Evolutionary conservation across 345 rosid species (phyloP).

Genomic region (Rhizophora mangle): DNA sequence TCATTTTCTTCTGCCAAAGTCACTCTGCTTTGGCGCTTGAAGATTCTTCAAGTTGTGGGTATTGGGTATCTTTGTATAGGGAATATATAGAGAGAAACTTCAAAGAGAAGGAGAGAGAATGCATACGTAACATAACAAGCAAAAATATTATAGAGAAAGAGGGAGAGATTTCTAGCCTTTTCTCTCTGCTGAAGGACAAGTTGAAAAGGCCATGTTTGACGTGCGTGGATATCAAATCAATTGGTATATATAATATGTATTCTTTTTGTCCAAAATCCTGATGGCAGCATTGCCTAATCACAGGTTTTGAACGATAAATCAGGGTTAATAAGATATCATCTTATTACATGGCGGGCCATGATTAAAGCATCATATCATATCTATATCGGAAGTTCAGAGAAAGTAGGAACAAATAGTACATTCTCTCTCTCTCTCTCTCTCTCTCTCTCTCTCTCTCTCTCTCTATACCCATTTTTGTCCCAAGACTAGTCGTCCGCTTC

Average conservation of each 20-base stretch:
- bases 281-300: no score
- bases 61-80: slow-evolving; percentile 23
- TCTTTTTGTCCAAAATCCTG: no score
- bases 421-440: no score
- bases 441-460: no score
- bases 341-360: no score
- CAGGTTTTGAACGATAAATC: no score
- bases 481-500: no score
- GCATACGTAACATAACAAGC: background rate
- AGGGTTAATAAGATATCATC: no score
- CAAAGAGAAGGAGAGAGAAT: slow-evolving; percentile 27
- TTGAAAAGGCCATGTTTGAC: slow-evolving; percentile 35
- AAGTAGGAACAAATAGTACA: no score
- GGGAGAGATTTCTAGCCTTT: slow-evolving; percentile 28
- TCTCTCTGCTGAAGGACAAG: slow-evolving; percentile 32
- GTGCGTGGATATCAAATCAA: slow-evolving; percentile 34
- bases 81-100: slow-evolving; percentile 22
- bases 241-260: background rate
- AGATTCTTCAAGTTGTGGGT: slow-evolving; percentile 49
- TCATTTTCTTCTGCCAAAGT: slow-evolving; percentile 32
- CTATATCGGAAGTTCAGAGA: no score
- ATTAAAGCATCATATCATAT: no score
- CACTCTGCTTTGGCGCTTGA: slow-evolving; percentile 30
- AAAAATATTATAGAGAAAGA: background rate
- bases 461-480: no score